A percentile compares a stretch with the other conserved stretches of the same genome.
phyloP scores from a whole-genome alignment of 441 rosid genomes.

The Erysimum pusillum region DNA sequence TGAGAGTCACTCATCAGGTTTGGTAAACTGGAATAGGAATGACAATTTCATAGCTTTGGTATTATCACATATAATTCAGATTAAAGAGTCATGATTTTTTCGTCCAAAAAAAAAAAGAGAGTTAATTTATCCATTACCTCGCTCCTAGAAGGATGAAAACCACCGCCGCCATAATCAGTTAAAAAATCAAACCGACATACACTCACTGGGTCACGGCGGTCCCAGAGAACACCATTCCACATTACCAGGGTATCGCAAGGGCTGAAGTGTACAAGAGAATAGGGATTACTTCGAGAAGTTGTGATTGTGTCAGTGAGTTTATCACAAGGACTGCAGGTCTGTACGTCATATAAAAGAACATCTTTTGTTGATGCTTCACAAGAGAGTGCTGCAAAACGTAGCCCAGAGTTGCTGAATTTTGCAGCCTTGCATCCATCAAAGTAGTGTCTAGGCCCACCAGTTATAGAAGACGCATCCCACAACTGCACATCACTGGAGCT shows the following conservation, averaged over 20 bases:
- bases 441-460: conserved; percentile 78
- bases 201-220: conserved; percentile 67
- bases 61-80: conserved; percentile 11
- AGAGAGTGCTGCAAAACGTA: conserved; percentile 74
- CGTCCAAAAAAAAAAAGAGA: not conserved
- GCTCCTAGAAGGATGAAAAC: conserved; percentile 97
- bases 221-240: conserved; percentile 98
- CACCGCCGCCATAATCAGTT: conserved; percentile 97
- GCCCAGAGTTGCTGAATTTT: conserved; percentile 89
- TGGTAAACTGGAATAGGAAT: not conserved
- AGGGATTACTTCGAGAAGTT: conserved; percentile 77
- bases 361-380: conserved; percentile 71
- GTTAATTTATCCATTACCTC: conserved; percentile 67
- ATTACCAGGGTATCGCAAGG: conserved; percentile 88
- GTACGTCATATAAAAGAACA: conserved; percentile 88
- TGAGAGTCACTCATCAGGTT: not conserved
- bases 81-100: conserved; percentile 8
- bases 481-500: conserved; percentile 84
- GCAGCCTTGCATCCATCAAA: conserved; percentile 93
- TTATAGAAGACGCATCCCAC: conserved; percentile 87
- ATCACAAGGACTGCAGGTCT: conserved; percentile 60
- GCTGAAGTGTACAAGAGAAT: conserved; percentile 88
- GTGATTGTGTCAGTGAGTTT: conserved; percentile 75
- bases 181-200: conserved; percentile 81
- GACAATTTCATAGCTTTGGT: conserved; percentile 17